Base-by-base conservation (phyloP, 208 protist genomes). In the Trypanosoma lewisi region DNA sequence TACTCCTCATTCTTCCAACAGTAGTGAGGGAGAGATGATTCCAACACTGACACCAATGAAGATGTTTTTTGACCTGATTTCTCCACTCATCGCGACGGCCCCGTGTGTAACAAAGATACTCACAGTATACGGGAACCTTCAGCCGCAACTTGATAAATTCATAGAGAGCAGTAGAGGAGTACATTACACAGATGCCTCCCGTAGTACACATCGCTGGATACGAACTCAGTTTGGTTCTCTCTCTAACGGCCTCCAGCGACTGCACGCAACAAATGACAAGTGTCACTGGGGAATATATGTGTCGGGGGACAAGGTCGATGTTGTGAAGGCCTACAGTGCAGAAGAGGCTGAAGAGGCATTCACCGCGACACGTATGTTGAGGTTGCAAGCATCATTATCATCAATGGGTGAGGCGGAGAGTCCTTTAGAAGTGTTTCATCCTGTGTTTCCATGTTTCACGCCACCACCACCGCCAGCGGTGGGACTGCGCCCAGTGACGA, bases 221-320 rank as follows among this genome's bases (percentile, higher is more conserved):
- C 65, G 73, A 19, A 33, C 3, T 14, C 17, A 57, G 0, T 78
- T 70, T 57, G 61, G 63, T 44, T 67, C 74, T 4, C 41, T 79
- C 47, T 37, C 42, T 49, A 37, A 28, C 12, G 49, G 62, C 21
- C 51, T 79, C 25, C 4, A 56, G 9, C 27, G 21, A 11, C 41
- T 79, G 47, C 56, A 68, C 0, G 37, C 6, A 28, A 66, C 70
- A 19, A 62, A 67, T 42, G 7, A 33, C 14, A 51, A 36, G 9
- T 17, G 51, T 8, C 70, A 70, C 11, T 77, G 70, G 69, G 73
- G 73, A 11, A 56, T 76, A 0, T 84, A 80, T 37, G 30, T 84
- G 17, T 80, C 78, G 17, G 62, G 54, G 16, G 63, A 75, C 51
- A 12, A 36, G 4, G 8, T 61, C 14, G 63, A 71, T 27, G 59